Evolutionary conservation across 345 rosid genomes (phyloP), one percentile per base, ranked within the genome.

Genomic region (Psidium guajava): DNA sequence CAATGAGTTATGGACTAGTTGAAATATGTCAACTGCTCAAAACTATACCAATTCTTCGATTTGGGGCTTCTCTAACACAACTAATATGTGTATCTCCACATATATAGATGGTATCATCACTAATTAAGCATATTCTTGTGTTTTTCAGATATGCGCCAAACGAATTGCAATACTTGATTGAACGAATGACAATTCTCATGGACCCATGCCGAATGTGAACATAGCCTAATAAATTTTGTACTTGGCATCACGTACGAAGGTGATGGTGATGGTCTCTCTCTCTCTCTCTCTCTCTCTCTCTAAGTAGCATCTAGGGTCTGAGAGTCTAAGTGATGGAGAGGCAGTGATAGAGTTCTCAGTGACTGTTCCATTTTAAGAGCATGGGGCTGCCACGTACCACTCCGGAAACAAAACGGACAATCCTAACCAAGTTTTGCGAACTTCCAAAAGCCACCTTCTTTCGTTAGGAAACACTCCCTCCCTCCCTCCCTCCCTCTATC

Each of bases 361-460:
- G 58, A 24, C 28, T 52, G 83, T 82, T 52, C 44, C 57, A n/a
- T 54, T 77, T 85, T 81, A 57, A 53, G 83, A 81, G 64, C 12
- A 85, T 54, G 69, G 82, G 86, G 69, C 36, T 44, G 56, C 54
- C 75, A 8, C 14, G 15, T 25, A 25, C 54, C 54, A 49, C 82
- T 69, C 32, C 32, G 42, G 21, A 64, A 84, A 69, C 58, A n/a
- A 74, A 50, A 25, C 58, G 16, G 83, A 82, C 83, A 82, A 20
- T 40, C 83, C 57, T 82, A 82, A 82, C 83, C 25, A 82, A 82
- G 57, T 51, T 82, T 82, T 82, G 36, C 59, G 59, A 27, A 82
- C n/a, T 82, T 54, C 83, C 59, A 82, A 82, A 82, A 82, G 25
- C 22, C 15, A 20, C 83, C 51, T 52, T 82, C 83, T 82, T 82